Evolutionary conservation across 495 filamentous ascomycete species (phyloP).

Genomic region (Cairneyella variabilis): DNA sequence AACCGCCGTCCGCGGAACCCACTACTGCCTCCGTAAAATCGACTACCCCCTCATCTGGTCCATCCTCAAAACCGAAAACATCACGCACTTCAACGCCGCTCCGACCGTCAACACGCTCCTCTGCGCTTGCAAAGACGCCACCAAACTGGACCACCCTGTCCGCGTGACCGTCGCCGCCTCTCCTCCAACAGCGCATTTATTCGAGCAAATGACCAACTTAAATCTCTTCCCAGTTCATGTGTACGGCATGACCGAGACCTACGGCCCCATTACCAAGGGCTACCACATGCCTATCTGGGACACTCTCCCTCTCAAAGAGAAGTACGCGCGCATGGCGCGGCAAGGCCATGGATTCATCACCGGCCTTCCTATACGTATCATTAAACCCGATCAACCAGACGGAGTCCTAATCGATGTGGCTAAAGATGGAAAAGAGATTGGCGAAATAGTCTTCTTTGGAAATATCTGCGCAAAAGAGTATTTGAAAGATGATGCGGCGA

Average conservation of each 20-base stretch:
- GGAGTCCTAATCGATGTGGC: constrained; percentile 70
- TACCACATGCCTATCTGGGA: constrained; percentile 87
- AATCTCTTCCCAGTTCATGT: constrained; percentile 93
- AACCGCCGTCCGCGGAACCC: constrained; percentile 85
- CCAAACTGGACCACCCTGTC: constrained; percentile 63
- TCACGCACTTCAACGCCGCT: constrained; percentile 95
- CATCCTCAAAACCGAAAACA: constrained; percentile 73
- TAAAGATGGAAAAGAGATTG: constrained; percentile 82
- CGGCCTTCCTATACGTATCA: constrained; percentile 72
- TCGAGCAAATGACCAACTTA: constrained; percentile 82
- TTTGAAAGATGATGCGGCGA: constrained; percentile 85
- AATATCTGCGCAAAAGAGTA: constrained; percentile 94
- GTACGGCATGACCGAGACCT: constrained; percentile 93
- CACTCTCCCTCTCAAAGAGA: constrained; percentile 60
- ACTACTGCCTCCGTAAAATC: constrained; percentile 92
- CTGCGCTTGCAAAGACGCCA: constrained; percentile 71
- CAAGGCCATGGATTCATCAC: constrained; percentile 90
- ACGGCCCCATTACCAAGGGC: constrained; percentile 92
- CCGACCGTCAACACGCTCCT: constrained; percentile 95
- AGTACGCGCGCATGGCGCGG: constrained; percentile 81
- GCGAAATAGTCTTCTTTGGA: constrained; percentile 85
- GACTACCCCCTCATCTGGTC: constrained; percentile 92
- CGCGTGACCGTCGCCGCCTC: constrained; percentile 89
- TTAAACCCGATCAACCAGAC: constrained; percentile 71
- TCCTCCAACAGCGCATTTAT: constrained; percentile 83